Conservation (phyloP, 2,329 filamentous ascomycete genomes). For the Xylariaceae sp. region DNA sequence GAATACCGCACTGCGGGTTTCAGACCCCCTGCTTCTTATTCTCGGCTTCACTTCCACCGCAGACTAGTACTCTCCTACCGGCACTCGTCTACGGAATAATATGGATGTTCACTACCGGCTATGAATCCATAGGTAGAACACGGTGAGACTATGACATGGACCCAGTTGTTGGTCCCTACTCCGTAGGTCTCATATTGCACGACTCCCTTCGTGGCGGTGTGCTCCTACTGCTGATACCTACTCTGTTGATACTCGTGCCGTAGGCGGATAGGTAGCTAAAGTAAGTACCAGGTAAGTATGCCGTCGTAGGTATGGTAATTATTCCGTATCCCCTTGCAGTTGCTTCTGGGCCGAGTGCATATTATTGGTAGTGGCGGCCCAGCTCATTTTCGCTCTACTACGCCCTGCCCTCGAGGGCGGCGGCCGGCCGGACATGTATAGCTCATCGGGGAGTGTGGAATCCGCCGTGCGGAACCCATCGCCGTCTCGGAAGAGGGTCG, state of each 20-base stretch:
- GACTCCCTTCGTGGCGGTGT: not conserved
- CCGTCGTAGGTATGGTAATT: not conserved
- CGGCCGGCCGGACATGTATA: not conserved
- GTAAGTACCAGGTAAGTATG: no score
- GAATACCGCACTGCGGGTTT: not conserved
- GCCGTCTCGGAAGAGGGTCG: slow-evolving; percentile 67
- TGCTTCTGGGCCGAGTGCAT: no score
- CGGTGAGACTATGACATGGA: slow-evolving; percentile 4
- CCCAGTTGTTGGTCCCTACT: not conserved
- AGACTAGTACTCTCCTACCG: not conserved
- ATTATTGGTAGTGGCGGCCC: not conserved
- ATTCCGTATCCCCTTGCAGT: not conserved
- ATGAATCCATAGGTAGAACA: not conserved
- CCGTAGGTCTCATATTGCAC: not conserved
- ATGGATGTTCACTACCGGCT: no score
- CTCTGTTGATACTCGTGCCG: not conserved
- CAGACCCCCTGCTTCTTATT: not conserved
- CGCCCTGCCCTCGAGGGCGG: not conserved
- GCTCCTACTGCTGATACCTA: not conserved
- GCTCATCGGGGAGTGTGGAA: slow-evolving; percentile 20
- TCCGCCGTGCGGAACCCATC: slow-evolving; percentile 25
- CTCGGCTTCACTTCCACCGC: slow-evolving; percentile 2
- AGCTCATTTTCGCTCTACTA: slow-evolving; percentile 3
- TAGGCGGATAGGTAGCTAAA: not conserved
- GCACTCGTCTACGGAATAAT: not conserved